phyloP scores from a whole-genome alignment of 495 filamentous ascomycete species.

The Chaetomium fimeti region DNA sequence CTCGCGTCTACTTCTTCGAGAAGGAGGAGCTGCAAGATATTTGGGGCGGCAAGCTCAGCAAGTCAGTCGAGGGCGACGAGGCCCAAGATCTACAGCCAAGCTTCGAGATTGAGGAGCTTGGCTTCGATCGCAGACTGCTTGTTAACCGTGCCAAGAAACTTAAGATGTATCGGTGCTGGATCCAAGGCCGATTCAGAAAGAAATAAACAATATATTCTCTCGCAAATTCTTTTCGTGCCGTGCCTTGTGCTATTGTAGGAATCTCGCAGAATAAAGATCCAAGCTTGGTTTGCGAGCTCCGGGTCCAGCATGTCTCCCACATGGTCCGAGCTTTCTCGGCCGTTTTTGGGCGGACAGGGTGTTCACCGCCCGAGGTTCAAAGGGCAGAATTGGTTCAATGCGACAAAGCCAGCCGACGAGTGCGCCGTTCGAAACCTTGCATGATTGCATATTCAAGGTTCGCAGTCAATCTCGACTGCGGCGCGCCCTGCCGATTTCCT shows the following conservation, averaged over 20 bases:
- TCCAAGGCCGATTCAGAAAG: constrained; percentile 88
- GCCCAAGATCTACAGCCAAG: constrained; percentile 29
- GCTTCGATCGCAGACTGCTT: constrained; percentile 78
- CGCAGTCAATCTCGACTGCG: constrained; percentile 3
- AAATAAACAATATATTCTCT: constrained; percentile 40
- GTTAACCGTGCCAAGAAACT: constrained; percentile 86
- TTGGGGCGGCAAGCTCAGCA: constrained; percentile 56
- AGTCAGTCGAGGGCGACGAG: constrained; percentile 26
- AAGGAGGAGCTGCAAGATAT: constrained; percentile 74
- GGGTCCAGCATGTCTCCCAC: background rate
- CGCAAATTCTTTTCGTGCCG: background rate
- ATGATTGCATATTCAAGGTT: background rate
- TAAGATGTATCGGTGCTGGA: constrained; percentile 99
- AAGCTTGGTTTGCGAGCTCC: no score
- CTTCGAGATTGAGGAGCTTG: constrained; percentile 75
- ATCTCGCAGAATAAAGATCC: no score
- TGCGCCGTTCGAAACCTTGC: constrained; percentile 4
- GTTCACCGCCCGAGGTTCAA: constrained; percentile 20
- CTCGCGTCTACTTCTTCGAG: constrained; percentile 96
- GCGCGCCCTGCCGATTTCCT: background rate
- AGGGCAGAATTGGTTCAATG: constrained; percentile 21
- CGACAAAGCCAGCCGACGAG: constrained; percentile 18
- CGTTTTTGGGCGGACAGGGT: background rate
- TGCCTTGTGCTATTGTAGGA: background rate
- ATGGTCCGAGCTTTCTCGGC: background rate